Conservation (phyloP, 2,329 filamentous ascomycete genomes). For the Hymenoscyphus scutula region DNA sequence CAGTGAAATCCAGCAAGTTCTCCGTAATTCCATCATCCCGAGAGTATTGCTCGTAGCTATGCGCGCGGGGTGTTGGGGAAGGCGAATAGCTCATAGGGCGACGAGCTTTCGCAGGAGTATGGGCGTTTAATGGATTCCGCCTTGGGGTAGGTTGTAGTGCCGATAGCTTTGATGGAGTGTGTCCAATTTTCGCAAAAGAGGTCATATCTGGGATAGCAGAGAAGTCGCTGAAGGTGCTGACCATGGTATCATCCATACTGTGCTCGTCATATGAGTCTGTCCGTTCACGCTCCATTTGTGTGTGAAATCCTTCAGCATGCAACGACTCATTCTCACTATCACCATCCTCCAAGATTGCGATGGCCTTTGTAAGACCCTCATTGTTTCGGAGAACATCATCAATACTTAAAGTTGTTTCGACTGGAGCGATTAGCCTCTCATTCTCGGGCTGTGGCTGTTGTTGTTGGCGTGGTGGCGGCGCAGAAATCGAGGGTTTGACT, state of each 20-base stretch:
- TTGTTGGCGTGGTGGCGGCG: neutral
- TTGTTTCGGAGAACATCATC: slow-evolving; percentile 55
- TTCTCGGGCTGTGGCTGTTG: slow-evolving; percentile 35
- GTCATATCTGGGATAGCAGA: slow-evolving; percentile 88
- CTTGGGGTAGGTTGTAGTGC: slow-evolving; percentile 41
- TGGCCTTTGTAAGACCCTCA: slow-evolving; percentile 55
- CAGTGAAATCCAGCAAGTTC: slow-evolving; percentile 84
- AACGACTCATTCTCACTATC: slow-evolving; percentile 34
- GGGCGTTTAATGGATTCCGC: slow-evolving; percentile 25
- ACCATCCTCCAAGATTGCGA: slow-evolving; percentile 60
- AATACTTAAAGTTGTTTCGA: slow-evolving; percentile 35
- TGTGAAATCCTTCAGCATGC: slow-evolving; percentile 31
- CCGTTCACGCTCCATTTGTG: slow-evolving; percentile 36
- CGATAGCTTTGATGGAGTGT: slow-evolving; percentile 57
- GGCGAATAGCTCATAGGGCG: slow-evolving; percentile 31
- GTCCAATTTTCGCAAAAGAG: slow-evolving; percentile 71
- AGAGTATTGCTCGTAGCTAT: slow-evolving; percentile 28
- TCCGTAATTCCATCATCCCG: slow-evolving; percentile 43
- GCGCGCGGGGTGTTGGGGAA: slow-evolving; percentile 41
- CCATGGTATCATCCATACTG: slow-evolving; percentile 39
- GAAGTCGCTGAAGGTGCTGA: slow-evolving; percentile 67
- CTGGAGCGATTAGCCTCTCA: slow-evolving; percentile 35
- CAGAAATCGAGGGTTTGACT: slow-evolving; percentile 47
- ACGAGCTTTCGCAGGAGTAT: slow-evolving; percentile 33
- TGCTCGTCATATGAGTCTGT: slow-evolving; percentile 29